These are phyloP conservation scores for Zasmidium angulare DNA, from an alignment of 2,329 filamentous ascomycete species.

Conservation along the genomic window DNA sequence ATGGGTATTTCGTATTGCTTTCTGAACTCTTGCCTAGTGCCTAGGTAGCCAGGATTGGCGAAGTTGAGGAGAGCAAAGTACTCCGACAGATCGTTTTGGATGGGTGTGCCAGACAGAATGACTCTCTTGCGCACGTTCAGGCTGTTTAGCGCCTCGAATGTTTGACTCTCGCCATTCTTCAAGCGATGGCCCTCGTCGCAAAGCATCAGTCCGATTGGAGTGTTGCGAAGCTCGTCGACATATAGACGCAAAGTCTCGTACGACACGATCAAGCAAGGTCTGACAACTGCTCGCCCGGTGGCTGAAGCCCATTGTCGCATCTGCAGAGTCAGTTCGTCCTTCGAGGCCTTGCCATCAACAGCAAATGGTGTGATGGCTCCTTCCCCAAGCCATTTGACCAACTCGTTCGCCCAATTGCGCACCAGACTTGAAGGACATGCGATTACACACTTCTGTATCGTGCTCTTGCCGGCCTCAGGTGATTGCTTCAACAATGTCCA, in stretches of 20 bases:
- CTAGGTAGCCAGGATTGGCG: conserved; percentile 88
- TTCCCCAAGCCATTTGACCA: conserved; percentile 92
- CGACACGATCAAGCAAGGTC: conserved; percentile 94
- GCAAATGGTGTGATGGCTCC: conserved; percentile 92
- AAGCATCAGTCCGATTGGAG: conserved; percentile 85
- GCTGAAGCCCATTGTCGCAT: conserved; percentile 93
- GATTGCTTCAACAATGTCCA: conserved; percentile 97
- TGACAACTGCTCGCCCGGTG: conserved; percentile 81
- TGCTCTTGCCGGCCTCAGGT: conserved; percentile 87
- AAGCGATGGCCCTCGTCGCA: conserved; percentile 96
- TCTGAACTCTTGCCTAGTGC: conserved; percentile 84
- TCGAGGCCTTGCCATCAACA: conserved; percentile 93
- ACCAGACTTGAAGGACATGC: conserved; percentile 96
- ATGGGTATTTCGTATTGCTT: conserved; percentile 95
- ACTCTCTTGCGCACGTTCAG: conserved; percentile 89
- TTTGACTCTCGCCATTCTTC: conserved; percentile 96
- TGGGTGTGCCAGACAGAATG: conserved; percentile 93
- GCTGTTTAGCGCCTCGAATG: conserved; percentile 85
- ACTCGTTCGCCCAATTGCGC: conserved; percentile 95
- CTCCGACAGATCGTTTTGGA: conserved; percentile 97
- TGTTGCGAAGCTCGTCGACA: conserved; percentile 83
- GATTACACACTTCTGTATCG: conserved; percentile 95
- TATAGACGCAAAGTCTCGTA: conserved; percentile 95
- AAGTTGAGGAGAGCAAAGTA: conserved; percentile 97
- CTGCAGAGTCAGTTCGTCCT: conserved; percentile 87